These are phyloP conservation scores for Chytriomyces confervae DNA, from an alignment of 192 early-diverging fungal species.

Conservation along the genomic window DNA sequence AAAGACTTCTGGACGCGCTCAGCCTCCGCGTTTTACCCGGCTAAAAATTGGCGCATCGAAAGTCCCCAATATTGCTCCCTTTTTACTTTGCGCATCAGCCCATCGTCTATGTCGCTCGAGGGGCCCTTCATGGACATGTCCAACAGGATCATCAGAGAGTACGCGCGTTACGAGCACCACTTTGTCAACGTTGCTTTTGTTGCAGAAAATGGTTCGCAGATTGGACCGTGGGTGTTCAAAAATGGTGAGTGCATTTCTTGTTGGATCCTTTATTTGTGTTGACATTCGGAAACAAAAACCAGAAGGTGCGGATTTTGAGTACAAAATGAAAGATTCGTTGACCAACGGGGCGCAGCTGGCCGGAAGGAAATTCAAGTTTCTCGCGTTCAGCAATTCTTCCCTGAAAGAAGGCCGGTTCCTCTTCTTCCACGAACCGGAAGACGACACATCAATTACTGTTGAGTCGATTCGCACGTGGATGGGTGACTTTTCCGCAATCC, in stretches of 20 bases:
- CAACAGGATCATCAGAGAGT: slow-evolving; percentile 1
- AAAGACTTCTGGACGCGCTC: no score
- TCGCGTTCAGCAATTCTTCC: slow-evolving; percentile 69
- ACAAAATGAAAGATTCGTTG: slow-evolving; percentile 53
- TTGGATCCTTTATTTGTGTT: no score
- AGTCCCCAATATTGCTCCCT: neutral
- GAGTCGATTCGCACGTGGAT: slow-evolving; percentile 64
- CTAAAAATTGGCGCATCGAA: no score
- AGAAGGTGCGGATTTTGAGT: slow-evolving; percentile 17
- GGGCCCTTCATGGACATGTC: neutral
- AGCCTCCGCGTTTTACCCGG: no score
- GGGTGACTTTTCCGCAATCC: slow-evolving; percentile 65
- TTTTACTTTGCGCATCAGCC: neutral
- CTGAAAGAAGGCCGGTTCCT: slow-evolving; percentile 70
- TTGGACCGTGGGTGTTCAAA: neutral
- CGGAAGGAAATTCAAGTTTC: slow-evolving; percentile 60
- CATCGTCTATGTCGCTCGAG: neutral
- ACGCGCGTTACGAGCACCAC: neutral
- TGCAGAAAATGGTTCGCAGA: neutral
- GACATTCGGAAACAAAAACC: no score
- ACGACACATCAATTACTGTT: slow-evolving; percentile 5
- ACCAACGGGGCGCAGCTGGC: slow-evolving; percentile 62
- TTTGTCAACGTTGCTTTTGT: neutral
- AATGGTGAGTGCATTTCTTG: neutral
- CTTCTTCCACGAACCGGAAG: slow-evolving; percentile 62